Base-by-base conservation (phyloP, 306 rosid genomes). In the Corylus heterophylla region DNA sequence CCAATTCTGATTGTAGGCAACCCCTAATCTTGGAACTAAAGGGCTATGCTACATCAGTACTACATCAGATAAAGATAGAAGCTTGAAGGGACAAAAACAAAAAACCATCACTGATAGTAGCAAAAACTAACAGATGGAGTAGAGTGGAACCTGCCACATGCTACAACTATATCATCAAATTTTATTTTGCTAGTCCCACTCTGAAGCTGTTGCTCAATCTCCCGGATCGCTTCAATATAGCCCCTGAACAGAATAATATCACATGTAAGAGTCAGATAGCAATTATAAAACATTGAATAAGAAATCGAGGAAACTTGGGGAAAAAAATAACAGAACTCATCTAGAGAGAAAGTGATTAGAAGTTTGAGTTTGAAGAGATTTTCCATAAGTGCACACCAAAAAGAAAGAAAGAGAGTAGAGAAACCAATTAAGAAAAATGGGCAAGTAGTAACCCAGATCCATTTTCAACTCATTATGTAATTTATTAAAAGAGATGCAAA, bases 131-230 rank as follows among this genome's bases (percentile, higher is more conserved):
- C 10, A 79, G 72, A 85, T 85, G 35, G 74, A 78, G 78, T 69
- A 78, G 80, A 78, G 22, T 66, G 73, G 63, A 86, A 93, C 98
- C 98, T 95, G 90, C 98, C 97, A 85, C 98, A 91, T 55, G 98
- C 97, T 69, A 88, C 97, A 85, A 89, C 98, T 80, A 95, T 86
- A 86, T 95, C 98, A 80, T 95, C 98, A 78, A 92, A 95, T 80
- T 88, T 87, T 54, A 79, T 54, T 56, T 87, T 48, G 76, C 76
- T 69, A 37, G 83, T 68, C 76, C 76, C 93, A 74, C 71, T 56
- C 80, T 86, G 91, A 85, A 90, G 81, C 82, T 95, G 98, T 86
- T 80, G 87, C 86, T 93, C 98, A 71, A 95, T 84, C 90, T 95
- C 98, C 82, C 73, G 83, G 76, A 91, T 27, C 39, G 97, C 92